Evolutionary conservation across 768 basidiomycete genomes (phyloP).

Genomic region (Lentinula edodes): DNA sequence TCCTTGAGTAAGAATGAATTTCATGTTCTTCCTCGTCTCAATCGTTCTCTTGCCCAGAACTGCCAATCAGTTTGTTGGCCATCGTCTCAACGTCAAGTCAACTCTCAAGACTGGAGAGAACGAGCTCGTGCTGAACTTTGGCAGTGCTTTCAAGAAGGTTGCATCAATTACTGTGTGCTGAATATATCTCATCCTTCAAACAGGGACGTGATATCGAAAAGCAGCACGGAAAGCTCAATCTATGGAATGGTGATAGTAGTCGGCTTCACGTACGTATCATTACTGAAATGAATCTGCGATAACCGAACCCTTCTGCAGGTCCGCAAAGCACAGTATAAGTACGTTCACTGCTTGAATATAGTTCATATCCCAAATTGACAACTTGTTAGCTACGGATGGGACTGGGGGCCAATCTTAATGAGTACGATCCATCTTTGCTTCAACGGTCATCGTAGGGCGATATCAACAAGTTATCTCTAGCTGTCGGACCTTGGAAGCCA

Average conservation of each 20-base stretch:
- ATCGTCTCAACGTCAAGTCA: conserved; percentile 57
- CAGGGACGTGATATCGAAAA: conserved; percentile 75
- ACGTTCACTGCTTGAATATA: conserved; percentile 19
- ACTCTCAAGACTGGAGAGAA: conserved; percentile 53
- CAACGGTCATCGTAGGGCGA: neutral
- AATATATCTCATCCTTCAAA: neutral
- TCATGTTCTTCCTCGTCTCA: neutral
- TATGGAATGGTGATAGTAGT: conserved; percentile 92
- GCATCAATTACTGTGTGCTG: neutral
- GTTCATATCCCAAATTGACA: neutral
- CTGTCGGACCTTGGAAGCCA: conserved; percentile 77
- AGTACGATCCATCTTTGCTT: neutral
- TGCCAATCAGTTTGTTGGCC: conserved; percentile 80
- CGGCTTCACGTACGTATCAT: conserved; percentile 54
- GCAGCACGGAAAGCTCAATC: conserved; percentile 47
- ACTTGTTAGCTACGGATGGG: conserved; percentile 73
- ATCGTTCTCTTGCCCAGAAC: conserved; percentile 36
- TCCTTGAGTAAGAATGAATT: conserved; percentile 47
- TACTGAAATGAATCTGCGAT: conserved; percentile 33
- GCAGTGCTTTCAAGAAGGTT: conserved; percentile 69
- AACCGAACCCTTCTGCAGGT: conserved; percentile 51
- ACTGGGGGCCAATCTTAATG: conserved; percentile 52
- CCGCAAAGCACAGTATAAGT: conserved; percentile 93
- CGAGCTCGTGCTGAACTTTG: conserved; percentile 64
- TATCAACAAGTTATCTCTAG: conserved; percentile 43